Conservation (phyloP, 2,329 filamentous ascomycete species). For the Plectosphaerella plurivora region DNA sequence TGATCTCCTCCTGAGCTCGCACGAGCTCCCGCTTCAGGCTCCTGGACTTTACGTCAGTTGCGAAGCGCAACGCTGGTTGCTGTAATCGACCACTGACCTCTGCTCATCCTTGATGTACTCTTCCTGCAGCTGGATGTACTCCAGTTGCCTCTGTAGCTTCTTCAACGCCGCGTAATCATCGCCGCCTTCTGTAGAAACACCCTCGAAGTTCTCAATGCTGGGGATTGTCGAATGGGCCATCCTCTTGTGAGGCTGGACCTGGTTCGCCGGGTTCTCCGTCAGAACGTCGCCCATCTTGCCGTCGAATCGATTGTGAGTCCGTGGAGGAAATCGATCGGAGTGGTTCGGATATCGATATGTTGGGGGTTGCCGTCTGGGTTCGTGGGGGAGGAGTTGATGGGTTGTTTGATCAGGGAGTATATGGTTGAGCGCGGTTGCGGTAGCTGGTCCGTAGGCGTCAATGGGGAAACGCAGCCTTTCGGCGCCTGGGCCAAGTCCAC, state of each 20-base stretch:
- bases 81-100: slow-evolving; percentile 47
- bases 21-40: slow-evolving; percentile 97
- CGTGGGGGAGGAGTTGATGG: slow-evolving; percentile 2
- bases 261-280: slow-evolving; percentile 75
- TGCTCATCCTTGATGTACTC: slow-evolving; percentile 99
- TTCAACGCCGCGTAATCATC: slow-evolving; percentile 96
- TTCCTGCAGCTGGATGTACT: slow-evolving; percentile 97
- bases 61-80: background rate
- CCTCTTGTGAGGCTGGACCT: slow-evolving; percentile 75
- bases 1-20: slow-evolving; percentile 97
- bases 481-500: slow-evolving; percentile 8
- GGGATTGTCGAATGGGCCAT: slow-evolving; percentile 75
- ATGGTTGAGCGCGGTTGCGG: background rate
- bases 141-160: slow-evolving; percentile 91
- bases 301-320: slow-evolving; percentile 2
- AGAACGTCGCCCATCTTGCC: slow-evolving; percentile 77
- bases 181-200: slow-evolving; percentile 70
- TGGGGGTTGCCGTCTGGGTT: background rate
- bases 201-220: slow-evolving; percentile 86
- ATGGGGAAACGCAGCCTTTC: slow-evolving; percentile 14
- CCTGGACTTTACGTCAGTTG: slow-evolving; percentile 38
- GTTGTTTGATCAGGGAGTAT: background rate
- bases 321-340: background rate
- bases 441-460: slow-evolving; percentile 11
- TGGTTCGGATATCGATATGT: background rate